Evolutionary conservation across 495 filamentous ascomycete genomes (phyloP).

Genomic region (Penicillium paxilli): DNA sequence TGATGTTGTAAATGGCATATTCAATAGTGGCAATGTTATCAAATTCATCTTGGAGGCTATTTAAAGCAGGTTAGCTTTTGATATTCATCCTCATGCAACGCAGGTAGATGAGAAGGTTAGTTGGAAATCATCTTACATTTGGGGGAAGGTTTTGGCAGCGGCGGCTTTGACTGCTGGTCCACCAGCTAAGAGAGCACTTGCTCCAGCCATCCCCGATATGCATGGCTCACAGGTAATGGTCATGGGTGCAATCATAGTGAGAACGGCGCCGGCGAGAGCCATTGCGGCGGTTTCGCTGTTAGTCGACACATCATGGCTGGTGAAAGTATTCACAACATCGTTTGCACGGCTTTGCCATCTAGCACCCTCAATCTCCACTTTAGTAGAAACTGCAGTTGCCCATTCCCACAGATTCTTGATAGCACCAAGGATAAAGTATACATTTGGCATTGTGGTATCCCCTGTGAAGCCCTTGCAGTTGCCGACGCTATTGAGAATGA

Average conservation of each 20-base stretch:
- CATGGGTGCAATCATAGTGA: neutral
- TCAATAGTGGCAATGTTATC: neutral
- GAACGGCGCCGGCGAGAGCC: neutral
- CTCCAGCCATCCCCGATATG: neutral
- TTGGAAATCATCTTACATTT: neutral
- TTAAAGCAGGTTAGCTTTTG: neutral
- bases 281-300: neutral
- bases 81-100: no score
- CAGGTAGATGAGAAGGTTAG: neutral
- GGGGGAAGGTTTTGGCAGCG: neutral
- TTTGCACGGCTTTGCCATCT: neutral
- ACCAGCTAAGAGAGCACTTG: neutral
- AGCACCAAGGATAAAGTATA: neutral
- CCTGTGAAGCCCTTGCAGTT: neutral
- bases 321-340: neutral
- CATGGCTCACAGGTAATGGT: neutral
- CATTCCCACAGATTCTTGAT: neutral
- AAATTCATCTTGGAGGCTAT: neutral
- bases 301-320: neutral
- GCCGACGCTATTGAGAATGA: neutral
- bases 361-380: neutral
- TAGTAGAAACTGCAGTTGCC: neutral
- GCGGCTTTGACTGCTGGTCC: neutral
- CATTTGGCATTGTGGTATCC: neutral
- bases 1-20: neutral